Percentiles rank a stretch among this genome's conserved stretches.
Conservation (phyloP, 2,329 filamentous ascomycete species). For the Metarhizium sp. region DNA sequence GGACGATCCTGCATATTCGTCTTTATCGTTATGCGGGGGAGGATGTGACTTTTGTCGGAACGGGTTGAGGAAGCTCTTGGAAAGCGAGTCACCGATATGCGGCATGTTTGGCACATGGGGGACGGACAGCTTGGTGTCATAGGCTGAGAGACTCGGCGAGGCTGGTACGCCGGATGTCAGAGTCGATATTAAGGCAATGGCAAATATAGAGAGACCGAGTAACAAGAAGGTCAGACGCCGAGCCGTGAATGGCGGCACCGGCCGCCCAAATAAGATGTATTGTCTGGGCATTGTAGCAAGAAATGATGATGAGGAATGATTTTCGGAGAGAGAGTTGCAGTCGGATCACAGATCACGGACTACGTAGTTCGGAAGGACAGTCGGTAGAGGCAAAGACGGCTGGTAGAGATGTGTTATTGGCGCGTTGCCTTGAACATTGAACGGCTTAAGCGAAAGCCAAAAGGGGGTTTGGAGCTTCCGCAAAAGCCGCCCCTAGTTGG, state of each 20-base stretch:
- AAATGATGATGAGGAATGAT: background rate
- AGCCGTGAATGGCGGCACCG: constrained; percentile 39
- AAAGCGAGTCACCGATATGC: constrained; percentile 24
- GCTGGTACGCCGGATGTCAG: constrained; percentile 39
- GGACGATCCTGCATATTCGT: constrained; percentile 64
- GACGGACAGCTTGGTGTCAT: constrained; percentile 40
- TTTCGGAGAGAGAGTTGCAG: background rate
- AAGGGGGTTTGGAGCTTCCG: no score
- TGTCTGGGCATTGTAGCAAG: constrained; percentile 19
- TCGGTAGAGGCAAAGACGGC: no score
- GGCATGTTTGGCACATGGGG: constrained; percentile 23
- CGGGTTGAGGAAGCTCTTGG: constrained; percentile 48
- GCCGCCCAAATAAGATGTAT: constrained; percentile 33
- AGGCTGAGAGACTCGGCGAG: constrained; percentile 38
- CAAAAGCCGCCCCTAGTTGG: no score
- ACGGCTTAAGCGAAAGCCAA: no score
- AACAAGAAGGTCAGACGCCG: constrained; percentile 45
- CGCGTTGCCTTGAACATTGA: no score
- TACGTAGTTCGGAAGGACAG: no score
- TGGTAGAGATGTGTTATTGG: no score
- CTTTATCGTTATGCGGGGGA: constrained; percentile 66
- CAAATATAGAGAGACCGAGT: constrained; percentile 40
- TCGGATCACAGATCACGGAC: background rate
- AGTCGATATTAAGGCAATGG: constrained; percentile 43
- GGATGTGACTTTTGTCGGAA: constrained; percentile 63